phyloP scores from a whole-genome alignment of 768 basidiomycete genomes.

The Leccinellum luteum region DNA sequence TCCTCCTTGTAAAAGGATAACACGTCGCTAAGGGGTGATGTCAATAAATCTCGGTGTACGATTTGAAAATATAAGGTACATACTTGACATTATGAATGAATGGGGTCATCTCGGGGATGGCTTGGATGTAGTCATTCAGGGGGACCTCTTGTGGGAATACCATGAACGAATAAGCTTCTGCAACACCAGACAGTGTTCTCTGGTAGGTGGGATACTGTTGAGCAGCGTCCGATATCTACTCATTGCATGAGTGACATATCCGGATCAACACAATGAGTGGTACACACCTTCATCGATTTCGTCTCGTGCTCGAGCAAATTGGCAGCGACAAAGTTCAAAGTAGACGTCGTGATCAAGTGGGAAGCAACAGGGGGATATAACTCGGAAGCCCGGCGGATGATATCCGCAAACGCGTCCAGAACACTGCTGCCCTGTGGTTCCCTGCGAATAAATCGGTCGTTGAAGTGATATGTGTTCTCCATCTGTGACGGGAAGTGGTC shows the following conservation, averaged over 20 bases:
- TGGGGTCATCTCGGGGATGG: neutral
- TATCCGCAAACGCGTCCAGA: neutral
- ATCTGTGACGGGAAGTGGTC: neutral
- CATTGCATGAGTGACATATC: neutral
- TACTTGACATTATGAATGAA: neutral
- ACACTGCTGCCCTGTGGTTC: neutral
- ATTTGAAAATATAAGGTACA: neutral
- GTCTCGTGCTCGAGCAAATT: neutral
- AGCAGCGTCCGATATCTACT: neutral
- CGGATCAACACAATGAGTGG: neutral
- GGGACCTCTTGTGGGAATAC: neutral
- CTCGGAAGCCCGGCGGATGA: neutral
- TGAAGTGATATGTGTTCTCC: neutral
- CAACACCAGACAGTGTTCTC: neutral
- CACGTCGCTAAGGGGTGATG: neutral
- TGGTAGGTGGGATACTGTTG: neutral
- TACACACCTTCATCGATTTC: neutral
- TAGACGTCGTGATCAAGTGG: neutral
- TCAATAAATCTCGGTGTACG: neutral
- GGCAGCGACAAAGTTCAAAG: neutral
- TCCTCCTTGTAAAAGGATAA: neutral
- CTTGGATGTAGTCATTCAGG: neutral
- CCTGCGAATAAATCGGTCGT: neutral
- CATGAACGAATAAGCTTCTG: conserved; percentile 8
- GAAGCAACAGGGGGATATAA: neutral